Conservation (phyloP, 805 yeast genomes). For the Suhomyces prunicola region DNA sequence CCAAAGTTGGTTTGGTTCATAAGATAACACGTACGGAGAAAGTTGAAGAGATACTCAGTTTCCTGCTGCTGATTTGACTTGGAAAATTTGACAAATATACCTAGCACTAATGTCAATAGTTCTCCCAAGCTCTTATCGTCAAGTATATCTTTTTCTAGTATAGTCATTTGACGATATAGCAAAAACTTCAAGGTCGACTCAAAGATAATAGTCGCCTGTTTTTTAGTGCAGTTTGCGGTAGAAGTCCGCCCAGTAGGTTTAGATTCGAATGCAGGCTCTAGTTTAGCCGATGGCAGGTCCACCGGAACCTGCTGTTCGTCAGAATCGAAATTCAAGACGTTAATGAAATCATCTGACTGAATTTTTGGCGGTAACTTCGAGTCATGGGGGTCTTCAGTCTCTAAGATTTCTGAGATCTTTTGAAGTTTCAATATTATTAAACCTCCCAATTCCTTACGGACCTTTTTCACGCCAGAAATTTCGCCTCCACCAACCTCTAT, state of each 20-base stretch:
- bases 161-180: slow-evolving; percentile 31
- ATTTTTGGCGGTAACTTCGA: neutral
- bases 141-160: slow-evolving; percentile 31
- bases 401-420: slow-evolving; percentile 13
- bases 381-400: neutral
- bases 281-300: neutral
- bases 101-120: slow-evolving; percentile 32
- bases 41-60: slow-evolving; percentile 30
- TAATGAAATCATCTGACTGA: neutral
- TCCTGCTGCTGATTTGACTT: slow-evolving; percentile 14
- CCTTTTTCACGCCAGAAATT: slow-evolving; percentile 9
- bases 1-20: slow-evolving; percentile 27
- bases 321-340: neutral
- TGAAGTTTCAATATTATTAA: slow-evolving; percentile 26
- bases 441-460: slow-evolving; percentile 27
- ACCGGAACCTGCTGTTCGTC: neutral
- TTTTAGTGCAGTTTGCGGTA: neutral
- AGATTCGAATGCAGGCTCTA: neutral
- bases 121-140: slow-evolving; percentile 30
- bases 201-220: neutral
- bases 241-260: neutral
- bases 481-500: slow-evolving; percentile 22
- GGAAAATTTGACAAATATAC: slow-evolving; percentile 20
- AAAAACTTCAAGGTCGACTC: slow-evolving; percentile 19
- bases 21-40: slow-evolving; percentile 33